Percentiles rank a stretch among this genome's conserved stretches.
phyloP scores from a whole-genome alignment of 2,329 filamentous ascomycete genomes.

The Pestalotiopsis sp. region DNA sequence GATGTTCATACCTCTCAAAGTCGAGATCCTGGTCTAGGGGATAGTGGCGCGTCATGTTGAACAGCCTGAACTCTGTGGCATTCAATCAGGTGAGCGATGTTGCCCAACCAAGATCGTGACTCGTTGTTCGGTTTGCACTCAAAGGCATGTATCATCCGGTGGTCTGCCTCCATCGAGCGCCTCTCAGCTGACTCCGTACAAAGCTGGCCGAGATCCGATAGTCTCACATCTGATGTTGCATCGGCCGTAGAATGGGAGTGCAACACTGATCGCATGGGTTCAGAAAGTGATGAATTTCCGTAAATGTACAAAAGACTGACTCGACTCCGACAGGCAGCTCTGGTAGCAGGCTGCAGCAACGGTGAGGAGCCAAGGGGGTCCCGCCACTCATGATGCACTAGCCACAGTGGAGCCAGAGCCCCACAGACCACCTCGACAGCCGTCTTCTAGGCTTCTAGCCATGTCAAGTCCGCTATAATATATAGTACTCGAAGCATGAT shows the following conservation, averaged over 20 bases:
- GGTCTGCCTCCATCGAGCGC: background rate
- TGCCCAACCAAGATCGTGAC: background rate
- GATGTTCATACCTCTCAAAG: conserved; percentile 36
- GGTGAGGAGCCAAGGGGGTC: too few relatives aligned
- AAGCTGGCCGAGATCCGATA: background rate
- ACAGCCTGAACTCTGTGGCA: background rate
- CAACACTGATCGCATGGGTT: background rate
- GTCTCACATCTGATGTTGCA: background rate
- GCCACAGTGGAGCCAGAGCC: background rate
- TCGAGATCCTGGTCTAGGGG: conserved; percentile 36
- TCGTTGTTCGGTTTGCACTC: background rate
- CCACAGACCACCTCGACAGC: background rate
- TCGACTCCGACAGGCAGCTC: background rate
- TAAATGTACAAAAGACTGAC: background rate
- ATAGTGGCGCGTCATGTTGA: conserved; percentile 27
- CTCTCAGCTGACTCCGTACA: background rate
- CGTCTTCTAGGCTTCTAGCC: background rate
- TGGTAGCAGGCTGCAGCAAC: too few relatives aligned
- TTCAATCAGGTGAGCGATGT: background rate
- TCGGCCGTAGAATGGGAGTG: background rate
- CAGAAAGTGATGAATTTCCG: background rate
- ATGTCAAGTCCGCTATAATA: too few relatives aligned
- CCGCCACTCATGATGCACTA: background rate
- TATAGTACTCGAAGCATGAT: too few relatives aligned
- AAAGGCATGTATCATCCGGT: background rate